Evolutionary conservation across 2,329 filamentous ascomycete species (phyloP), one percentile per base, ranked within the genome.

Genomic region (Aspergillus thermomutatus): DNA sequence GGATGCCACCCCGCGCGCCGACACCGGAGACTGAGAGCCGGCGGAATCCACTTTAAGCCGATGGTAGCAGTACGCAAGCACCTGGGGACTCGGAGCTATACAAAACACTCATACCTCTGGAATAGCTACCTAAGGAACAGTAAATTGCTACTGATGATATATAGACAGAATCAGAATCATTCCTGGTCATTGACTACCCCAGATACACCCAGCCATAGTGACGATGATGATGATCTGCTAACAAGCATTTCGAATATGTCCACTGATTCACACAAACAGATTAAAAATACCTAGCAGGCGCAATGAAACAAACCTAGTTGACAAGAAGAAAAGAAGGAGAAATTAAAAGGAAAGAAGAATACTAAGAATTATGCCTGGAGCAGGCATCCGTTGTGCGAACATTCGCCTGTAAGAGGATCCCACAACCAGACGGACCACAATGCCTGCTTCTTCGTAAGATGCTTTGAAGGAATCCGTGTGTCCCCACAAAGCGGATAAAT

Each of bases 1-100:
- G 53, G 56, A 55, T 46, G 48, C 51, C 61, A 59, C 64, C 64
- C 64, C 58, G 57, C 64, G 59, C 64, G 63, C 66, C 66, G 66
- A 68, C 64, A 67, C 64, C 66, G 66, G 66, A 66, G 62, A 43
- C 45, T 40, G 14, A 46, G 21, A 23, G 50, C 50, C 49, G 46
- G 49, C 46, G 50, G 46, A 34, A 19, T 45, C 43, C 41, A 45
- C 43, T 14, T 46, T 3, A 26, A 46, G 43, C 43, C 23, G 43
- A 46, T 37, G 31, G n/a, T n/a, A n/a, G 11, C 34, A 40, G 34
- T 51, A 51, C 49, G 23, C 45, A 48, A 48, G 19, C 17, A 48
- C 6, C 21, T 26, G 45, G n/a, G 26, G 48, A 27, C 26, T 11
- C 11, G n/a, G 23, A n/a, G 26, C 26, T 19, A 50, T 21, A 50